Evolutionary conservation across 202 grass and related monocot species (phyloP).

Genomic region (Brachypodium distachyon): DNA sequence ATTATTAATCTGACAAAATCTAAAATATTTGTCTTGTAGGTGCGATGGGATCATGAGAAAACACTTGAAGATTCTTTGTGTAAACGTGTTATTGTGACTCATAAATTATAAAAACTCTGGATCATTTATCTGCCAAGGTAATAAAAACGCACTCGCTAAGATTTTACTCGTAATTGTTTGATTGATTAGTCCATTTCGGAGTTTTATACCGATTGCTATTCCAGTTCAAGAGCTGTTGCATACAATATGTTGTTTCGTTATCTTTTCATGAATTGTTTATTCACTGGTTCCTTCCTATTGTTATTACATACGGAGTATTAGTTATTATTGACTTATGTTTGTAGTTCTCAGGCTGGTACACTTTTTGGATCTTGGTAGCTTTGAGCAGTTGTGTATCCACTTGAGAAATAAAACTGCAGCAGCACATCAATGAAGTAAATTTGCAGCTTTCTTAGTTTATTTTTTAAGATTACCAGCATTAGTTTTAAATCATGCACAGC

Average conservation of each 20-base stretch:
- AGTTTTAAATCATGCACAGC: too few relatives aligned
- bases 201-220: background rate
- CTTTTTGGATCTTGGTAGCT: slow-evolving; percentile 37
- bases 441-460: slow-evolving; percentile 10
- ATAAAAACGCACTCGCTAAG: slow-evolving; percentile 83
- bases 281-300: background rate
- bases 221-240: background rate
- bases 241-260: background rate
- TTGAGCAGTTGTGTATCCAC: slow-evolving; percentile 95
- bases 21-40: slow-evolving; percentile 36
- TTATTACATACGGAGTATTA: background rate
- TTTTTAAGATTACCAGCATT: too few relatives aligned
- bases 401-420: slow-evolving; percentile 88
- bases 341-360: background rate
- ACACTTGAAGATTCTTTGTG: slow-evolving; percentile 76
- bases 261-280: background rate
- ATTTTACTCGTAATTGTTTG: slow-evolving; percentile 74
- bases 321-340: background rate
- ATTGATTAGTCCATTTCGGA: slow-evolving; percentile 46
- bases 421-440: slow-evolving; percentile 83
- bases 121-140: slow-evolving; percentile 50
- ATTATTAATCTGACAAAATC: background rate
- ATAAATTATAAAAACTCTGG: slow-evolving; percentile 74
- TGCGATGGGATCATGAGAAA: slow-evolving; percentile 63
- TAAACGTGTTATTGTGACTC: slow-evolving; percentile 86